Evolutionary conservation across 176 grass and related monocot genomes (phyloP).

Genomic region (Triticum urartu): DNA sequence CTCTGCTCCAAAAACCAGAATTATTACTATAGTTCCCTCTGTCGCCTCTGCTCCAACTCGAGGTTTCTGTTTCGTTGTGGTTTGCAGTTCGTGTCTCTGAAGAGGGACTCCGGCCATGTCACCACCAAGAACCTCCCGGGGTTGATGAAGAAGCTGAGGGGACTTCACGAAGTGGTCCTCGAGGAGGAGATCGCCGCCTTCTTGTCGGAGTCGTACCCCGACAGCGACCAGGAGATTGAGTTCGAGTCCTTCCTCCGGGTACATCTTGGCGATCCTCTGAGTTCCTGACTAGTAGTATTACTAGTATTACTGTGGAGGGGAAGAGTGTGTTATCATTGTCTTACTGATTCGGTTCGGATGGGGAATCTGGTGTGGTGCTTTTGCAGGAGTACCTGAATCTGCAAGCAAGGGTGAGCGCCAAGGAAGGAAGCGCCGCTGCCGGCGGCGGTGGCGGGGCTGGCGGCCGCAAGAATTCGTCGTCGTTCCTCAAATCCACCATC

Average conservation of each 20-base stretch:
- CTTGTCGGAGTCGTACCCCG: constrained; percentile 61
- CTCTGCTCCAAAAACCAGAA: not conserved
- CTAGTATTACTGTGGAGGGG: not conserved
- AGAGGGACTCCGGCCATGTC: constrained; percentile 70
- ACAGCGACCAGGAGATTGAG: constrained; percentile 74
- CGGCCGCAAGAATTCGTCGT: constrained; percentile 59
- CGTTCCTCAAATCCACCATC: constrained; percentile 80
- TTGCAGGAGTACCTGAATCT: constrained; percentile 81
- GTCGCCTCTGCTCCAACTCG: not conserved
- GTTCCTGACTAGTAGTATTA: not conserved
- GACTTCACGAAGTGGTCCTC: constrained; percentile 63
- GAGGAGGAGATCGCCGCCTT: constrained; percentile 67
- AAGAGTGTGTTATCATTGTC: not conserved
- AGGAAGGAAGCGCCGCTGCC: constrained; percentile 22
- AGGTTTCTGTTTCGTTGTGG: constrained; percentile 21
- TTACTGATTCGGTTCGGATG: not conserved
- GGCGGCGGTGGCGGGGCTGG: not conserved
- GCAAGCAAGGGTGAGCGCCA: constrained; percentile 53
- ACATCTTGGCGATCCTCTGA: constrained; percentile 21
- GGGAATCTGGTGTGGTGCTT: not conserved
- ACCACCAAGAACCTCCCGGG: constrained; percentile 70
- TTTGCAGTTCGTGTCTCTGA: constrained; percentile 65
- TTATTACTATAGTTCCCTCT: not conserved
- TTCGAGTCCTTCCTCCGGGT: constrained; percentile 90
- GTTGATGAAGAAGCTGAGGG: constrained; percentile 82